A percentile compares a stretch with the other conserved stretches of the same genome.
phyloP scores from a whole-genome alignment of 345 rosid species.

The Microthlaspi erraticum region DNA sequence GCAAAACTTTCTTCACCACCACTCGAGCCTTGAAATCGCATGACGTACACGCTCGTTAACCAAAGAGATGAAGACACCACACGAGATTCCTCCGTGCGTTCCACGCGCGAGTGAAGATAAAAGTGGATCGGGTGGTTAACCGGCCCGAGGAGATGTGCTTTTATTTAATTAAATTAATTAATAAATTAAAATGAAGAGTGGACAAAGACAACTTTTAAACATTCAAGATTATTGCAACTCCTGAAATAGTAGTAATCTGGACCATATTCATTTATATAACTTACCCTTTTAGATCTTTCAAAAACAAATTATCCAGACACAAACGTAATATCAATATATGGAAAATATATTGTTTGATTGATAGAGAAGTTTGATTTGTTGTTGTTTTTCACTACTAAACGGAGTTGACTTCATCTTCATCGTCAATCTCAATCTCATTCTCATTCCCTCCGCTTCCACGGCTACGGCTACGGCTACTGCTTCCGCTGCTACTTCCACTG shows the following conservation, averaged over 20 bases:
- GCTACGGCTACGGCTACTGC: conserved; percentile 36
- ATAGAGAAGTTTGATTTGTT: conserved; percentile 19
- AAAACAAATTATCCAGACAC: conserved; percentile 28
- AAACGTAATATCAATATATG: not conserved
- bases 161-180: not conserved
- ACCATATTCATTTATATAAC: conserved; percentile 27
- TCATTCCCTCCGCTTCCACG: conserved; percentile 42
- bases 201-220: conserved; percentile 23
- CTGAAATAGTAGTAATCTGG: conserved; percentile 25
- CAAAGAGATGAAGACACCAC: not conserved
- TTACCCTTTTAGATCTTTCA: conserved; percentile 28
- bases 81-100: not conserved
- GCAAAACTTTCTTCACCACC: not conserved
- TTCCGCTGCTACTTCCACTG: conserved; percentile 61
- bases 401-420: conserved; percentile 73
- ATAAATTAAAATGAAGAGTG: not conserved
- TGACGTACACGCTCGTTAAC: conserved; percentile 8
- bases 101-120: conserved; percentile 13
- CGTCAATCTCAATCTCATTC: conserved; percentile 46
- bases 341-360: conserved; percentile 16
- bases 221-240: conserved; percentile 21
- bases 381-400: conserved; percentile 40
- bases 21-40: not conserved
- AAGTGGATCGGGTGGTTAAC: conserved; percentile 23
- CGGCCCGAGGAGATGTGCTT: conserved; percentile 11